These are phyloP conservation scores for Neurospora tetraspora DNA, from an alignment of 495 filamentous ascomycete species.

Conservation along the genomic window DNA sequence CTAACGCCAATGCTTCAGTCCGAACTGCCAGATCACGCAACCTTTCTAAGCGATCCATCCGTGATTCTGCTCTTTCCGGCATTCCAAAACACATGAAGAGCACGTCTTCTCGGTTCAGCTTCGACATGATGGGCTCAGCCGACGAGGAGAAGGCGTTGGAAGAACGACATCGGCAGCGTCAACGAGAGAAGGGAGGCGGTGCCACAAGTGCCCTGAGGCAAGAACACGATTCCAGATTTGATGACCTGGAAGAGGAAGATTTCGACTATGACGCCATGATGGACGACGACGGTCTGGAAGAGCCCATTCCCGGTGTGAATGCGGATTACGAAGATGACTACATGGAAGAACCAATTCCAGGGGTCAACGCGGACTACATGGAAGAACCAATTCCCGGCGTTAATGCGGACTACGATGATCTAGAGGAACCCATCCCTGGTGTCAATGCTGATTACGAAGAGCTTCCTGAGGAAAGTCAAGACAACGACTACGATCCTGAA, in stretches of 20 bases:
- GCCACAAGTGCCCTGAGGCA: background rate
- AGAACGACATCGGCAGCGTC: conserved; percentile 71
- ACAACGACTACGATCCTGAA: conserved; percentile 10
- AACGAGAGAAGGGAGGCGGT: conserved; percentile 39
- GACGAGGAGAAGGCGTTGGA: conserved; percentile 75
- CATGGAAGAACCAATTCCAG: conserved; percentile 19
- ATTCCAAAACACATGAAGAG: conserved; percentile 71
- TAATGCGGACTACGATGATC: conserved; percentile 47
- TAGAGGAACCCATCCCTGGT: conserved; percentile 69
- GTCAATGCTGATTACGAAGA: conserved; percentile 59
- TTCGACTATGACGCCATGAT: conserved; percentile 62
- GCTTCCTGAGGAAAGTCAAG: conserved; percentile 3
- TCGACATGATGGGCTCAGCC: conserved; percentile 80
- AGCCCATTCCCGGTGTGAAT: conserved; percentile 67
- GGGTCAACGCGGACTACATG: conserved; percentile 21
- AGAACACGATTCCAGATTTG: conserved; percentile 35
- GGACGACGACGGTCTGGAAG: conserved; percentile 64
- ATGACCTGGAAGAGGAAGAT: conserved; percentile 57
- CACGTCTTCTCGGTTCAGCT: conserved; percentile 82
- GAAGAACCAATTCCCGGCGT: background rate
- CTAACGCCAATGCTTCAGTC: conserved; percentile 14
- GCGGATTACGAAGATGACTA: conserved; percentile 48
- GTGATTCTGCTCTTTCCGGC: conserved; percentile 37
- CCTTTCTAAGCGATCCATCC: conserved; percentile 28
- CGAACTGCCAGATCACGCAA: conserved; percentile 21